Base-by-base conservation (phyloP, 2,329 filamentous ascomycete species). In the Aspergillus cejpii region DNA sequence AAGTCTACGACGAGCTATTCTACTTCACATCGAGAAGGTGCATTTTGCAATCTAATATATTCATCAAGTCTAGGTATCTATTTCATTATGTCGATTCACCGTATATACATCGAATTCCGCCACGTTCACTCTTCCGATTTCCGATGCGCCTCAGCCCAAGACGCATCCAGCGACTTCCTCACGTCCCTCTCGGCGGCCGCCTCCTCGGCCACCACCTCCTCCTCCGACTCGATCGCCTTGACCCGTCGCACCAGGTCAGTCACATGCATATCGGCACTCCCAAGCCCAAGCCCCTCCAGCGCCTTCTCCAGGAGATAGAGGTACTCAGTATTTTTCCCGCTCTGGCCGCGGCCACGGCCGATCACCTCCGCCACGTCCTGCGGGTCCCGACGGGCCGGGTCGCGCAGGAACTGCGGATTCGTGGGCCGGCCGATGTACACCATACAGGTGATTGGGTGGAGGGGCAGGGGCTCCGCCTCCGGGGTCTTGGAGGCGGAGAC, bases 391-490 rank as follows among this genome's bases (percentile, higher is more conserved):
- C 61, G 58, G 1, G 64, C 60, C 1, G 65, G 56, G 17, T 69
- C 60, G 29, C 67, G 64, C 28, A 90, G 75, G 61, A 98, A 98
- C 66, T 97, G 92, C 44, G 87, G 84, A 61, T 98, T 98, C 37
- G 84, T 81, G 0, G 92, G 92, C 2, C 94, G 85, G 17, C 92
- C 92, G 60, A 98, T 97, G 66, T 98, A 98, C 1, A 94, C 87
- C 51, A 96, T 78, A 47, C 79, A 82, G 8, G 67, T 66, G 47
- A 77, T 73, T 5, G 73, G 65, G 5, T n/a, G 29, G 15, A 17
- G 15, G 2, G 8, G 15, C 6, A 44, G 43, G 3, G 47, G 11
- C 1, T 43, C 24, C 2, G 49, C 6, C 24, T 41, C 19, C 23
- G 39, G 33, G n/a, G 24, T 14, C 23, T 41, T 43, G 20, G 45